Evolutionary conservation across 1,139 yeast species (phyloP), one percentile per base, ranked within the genome.

Genomic region (Magnusiomyces clavatus): DNA sequence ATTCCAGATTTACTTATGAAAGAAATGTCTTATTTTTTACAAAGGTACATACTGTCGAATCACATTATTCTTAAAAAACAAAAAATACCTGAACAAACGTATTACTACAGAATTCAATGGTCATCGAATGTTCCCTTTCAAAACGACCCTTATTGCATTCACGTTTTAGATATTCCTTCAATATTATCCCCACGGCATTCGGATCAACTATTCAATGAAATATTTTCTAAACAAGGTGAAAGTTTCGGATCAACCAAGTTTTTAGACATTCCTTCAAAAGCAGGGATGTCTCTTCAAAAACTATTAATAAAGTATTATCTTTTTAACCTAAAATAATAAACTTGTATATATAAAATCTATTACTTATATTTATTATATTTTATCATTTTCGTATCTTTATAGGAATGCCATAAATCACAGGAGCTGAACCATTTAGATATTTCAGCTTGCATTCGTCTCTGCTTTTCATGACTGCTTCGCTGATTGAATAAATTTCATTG

Each of bases 351-450:
- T 40, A 16, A 13, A 3, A 6, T 16, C 20, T 37, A 37, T 37
- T 8, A 37, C 40, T 37, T 40, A 17, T 14, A 40, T 40, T 20
- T 16, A 41, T 17, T 41, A 14, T 20, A 5, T 41, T 35, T 20
- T 3, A 19, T 20, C 19, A 36, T 16, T 51, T 37, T 11, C 61
- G 44, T n/a, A 55, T 46, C 40, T 56, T 56, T 56, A 81, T 65
- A 1, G 95, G 95, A 43, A 86, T 64, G 0, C 95, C 95, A 63
- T 85, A 86, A 1, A 86, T 72, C 0, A 87, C 82, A 0, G 94
- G 89, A 0, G 95, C 90, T 1, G 88, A 87, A 0, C 95, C 95
- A 60, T 86, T 87, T 57, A 86, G 68, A 59, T 76, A 85, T 51
- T 69, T 76, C 58, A 89, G 69, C 50, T 78, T 78, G 63, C 96